phyloP scores from a whole-genome alignment of 75 land plant genomes.

The Selaginella moellendorffii region DNA sequence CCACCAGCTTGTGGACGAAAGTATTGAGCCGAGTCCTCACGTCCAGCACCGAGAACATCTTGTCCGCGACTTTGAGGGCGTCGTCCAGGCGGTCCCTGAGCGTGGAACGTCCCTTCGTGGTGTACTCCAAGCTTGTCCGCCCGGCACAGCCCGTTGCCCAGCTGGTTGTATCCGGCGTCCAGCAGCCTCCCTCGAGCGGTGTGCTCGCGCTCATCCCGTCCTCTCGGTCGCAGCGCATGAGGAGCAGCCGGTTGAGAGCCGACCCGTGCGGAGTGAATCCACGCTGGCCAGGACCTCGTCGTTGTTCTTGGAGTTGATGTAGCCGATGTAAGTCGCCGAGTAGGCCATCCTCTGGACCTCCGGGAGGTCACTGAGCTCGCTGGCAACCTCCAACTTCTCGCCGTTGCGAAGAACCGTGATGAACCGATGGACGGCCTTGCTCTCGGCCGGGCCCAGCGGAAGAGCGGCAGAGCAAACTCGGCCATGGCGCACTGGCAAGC shows the following conservation, averaged over 20 bases:
- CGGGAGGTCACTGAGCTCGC: not conserved
- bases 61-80: not conserved
- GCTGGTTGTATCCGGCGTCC: not conserved
- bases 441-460: not conserved
- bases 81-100: not conserved
- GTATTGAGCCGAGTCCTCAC: not conserved
- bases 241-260: not conserved
- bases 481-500: no score
- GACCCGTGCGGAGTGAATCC: not conserved
- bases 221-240: not conserved
- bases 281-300: not conserved
- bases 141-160: not conserved
- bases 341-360: not conserved
- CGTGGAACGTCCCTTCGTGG: not conserved
- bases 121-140: not conserved
- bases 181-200: not conserved
- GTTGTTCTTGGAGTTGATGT: not conserved
- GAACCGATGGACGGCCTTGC: not conserved
- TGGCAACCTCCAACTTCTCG: not conserved
- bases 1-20: not conserved
- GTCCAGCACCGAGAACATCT: not conserved
- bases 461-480: not conserved
- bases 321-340: not conserved
- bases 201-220: not conserved
- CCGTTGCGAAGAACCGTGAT: not conserved